Percentiles rank a stretch among this genome's conserved stretches.
Conservation (phyloP, 2,329 filamentous ascomycete genomes). For the Phaeophleospora eucalypticola region DNA sequence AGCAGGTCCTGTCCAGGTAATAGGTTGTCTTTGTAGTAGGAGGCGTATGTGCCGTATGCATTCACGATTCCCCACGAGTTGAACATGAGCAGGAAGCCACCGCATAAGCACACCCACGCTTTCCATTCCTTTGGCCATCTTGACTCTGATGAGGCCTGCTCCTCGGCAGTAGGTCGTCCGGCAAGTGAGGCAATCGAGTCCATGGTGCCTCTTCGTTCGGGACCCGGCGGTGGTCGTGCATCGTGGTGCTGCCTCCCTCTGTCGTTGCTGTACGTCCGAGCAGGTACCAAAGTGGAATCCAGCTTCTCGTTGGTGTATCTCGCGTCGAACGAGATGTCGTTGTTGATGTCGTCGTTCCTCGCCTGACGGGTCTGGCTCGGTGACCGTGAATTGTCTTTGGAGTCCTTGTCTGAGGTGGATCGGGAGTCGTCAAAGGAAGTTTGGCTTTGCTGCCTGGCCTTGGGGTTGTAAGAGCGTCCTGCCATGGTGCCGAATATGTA, state of each 20-base stretch:
- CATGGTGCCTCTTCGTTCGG: conserved; percentile 11
- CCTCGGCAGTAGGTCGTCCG: background rate
- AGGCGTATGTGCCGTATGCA: conserved; percentile 48
- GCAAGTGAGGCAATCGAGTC: conserved; percentile 11
- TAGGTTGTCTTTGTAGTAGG: conserved; percentile 46
- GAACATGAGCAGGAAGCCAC: conserved; percentile 49
- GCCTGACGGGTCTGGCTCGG: conserved; percentile 10
- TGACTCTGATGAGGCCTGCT: conserved; percentile 25
- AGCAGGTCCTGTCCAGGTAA: conserved; percentile 39
- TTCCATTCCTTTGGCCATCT: conserved; percentile 45
- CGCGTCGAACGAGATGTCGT: conserved; percentile 14
- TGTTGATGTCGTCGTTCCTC: conserved; percentile 2
- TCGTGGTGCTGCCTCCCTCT: conserved; percentile 1
- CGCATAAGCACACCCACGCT: conserved; percentile 43
- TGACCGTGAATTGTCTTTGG: conserved; percentile 13
- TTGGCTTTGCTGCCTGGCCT: conserved; percentile 3
- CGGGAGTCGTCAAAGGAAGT: conserved; percentile 14
- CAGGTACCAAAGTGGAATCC: no score
- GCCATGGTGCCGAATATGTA: conserved; percentile 9
- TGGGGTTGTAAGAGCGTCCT: background rate
- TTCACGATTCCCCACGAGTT: conserved; percentile 41
- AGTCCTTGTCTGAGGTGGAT: conserved; percentile 17
- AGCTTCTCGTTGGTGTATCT: conserved; percentile 8
- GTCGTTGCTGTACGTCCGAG: conserved; percentile 1
- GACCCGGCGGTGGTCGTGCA: conserved; percentile 17